A percentile compares a stretch with the other conserved stretches of the same genome.
phyloP scores from a whole-genome alignment of 179 eudicot species.

The Camellia oleifera region DNA sequence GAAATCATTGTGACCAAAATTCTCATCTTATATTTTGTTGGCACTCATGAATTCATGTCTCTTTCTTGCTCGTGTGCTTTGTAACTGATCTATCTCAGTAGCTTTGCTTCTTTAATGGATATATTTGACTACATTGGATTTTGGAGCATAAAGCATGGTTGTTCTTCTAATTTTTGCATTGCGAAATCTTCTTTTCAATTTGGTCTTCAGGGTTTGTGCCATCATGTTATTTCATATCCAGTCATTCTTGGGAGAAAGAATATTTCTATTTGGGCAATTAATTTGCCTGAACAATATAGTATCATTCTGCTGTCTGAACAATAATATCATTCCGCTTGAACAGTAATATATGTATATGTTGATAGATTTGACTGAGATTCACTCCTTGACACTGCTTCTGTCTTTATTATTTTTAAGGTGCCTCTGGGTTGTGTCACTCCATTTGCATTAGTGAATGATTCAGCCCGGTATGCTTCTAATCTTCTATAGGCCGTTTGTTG shows the following conservation, averaged over 20 bases:
- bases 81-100: not conserved
- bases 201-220: not conserved
- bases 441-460: slow-evolving; percentile 77
- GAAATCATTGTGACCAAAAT: too few relatives aligned
- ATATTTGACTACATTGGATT: not conserved
- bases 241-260: not conserved
- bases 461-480: slow-evolving; percentile 64
- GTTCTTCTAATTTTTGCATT: not conserved
- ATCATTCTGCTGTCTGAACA: not conserved
- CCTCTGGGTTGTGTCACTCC: slow-evolving; percentile 98
- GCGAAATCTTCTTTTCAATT: not conserved
- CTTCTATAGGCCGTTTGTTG: not conserved
- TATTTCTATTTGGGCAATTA: not conserved
- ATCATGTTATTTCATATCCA: not conserved
- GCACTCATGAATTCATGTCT: not conserved
- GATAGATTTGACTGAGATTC: not conserved
- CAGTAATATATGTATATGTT: not conserved
- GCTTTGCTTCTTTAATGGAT: not conserved
- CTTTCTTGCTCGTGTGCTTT: not conserved
- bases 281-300: not conserved
- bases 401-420: slow-evolving; percentile 49
- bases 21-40: not conserved
- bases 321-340: not conserved
- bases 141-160: not conserved
- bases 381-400: slow-evolving; percentile 13